These are phyloP conservation scores for Amylostereum chailletii DNA, from an alignment of 1,284 basidiomycete genomes.

Conservation along the genomic window DNA sequence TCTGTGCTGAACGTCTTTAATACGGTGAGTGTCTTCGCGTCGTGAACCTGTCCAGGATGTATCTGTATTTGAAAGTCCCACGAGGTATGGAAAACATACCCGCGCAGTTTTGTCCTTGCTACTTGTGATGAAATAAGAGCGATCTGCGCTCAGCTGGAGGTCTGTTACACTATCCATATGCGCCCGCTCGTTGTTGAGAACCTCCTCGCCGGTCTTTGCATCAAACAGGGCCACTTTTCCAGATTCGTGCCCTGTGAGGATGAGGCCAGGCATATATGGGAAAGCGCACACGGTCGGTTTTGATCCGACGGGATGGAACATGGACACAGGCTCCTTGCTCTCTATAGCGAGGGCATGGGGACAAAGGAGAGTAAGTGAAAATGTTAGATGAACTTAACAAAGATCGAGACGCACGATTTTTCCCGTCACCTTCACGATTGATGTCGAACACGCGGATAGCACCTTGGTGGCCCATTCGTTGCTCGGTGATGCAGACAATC, in stretches of 20 bases:
- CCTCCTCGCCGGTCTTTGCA: slow-evolving; percentile 81
- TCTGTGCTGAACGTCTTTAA: slow-evolving; percentile 94
- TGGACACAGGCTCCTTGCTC: slow-evolving; percentile 61
- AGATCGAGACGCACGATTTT: slow-evolving; percentile 48
- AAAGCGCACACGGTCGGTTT: slow-evolving; percentile 96
- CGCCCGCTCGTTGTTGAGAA: slow-evolving; percentile 73
- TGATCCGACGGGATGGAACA: slow-evolving; percentile 86
- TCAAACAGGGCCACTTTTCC: slow-evolving; percentile 92
- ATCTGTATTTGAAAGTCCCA: background rate
- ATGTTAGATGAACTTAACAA: slow-evolving; percentile 4
- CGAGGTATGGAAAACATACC: slow-evolving; percentile 37
- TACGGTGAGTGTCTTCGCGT: slow-evolving; percentile 80
- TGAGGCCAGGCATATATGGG: slow-evolving; percentile 69
- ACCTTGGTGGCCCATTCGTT: slow-evolving; percentile 87
- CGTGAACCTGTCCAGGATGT: slow-evolving; percentile 59
- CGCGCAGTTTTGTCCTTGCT: slow-evolving; percentile 96
- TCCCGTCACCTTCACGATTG: slow-evolving; percentile 73
- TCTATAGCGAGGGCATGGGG: slow-evolving; percentile 35
- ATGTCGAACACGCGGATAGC: slow-evolving; percentile 88
- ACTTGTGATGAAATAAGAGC: slow-evolving; percentile 93
- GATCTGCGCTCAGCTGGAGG: slow-evolving; percentile 84
- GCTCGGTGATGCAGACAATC: slow-evolving; percentile 92
- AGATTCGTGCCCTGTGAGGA: slow-evolving; percentile 93
- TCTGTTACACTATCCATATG: slow-evolving; percentile 86
- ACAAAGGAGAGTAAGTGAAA: background rate